Base-by-base conservation (phyloP, 2,329 filamentous ascomycete species). In the Parascedosporium putredinis region DNA sequence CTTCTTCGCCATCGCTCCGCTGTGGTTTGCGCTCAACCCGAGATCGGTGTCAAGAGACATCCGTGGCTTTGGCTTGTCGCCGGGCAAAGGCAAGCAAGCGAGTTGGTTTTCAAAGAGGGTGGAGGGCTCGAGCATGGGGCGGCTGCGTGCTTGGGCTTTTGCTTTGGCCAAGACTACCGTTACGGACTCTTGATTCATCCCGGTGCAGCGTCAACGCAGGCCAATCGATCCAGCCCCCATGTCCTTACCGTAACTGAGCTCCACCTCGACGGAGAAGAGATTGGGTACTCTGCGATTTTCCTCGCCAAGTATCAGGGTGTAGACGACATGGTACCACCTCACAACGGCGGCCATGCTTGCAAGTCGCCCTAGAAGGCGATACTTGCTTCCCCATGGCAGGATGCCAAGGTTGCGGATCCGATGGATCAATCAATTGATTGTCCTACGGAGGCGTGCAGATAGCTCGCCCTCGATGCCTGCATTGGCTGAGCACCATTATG, bases 171-270 rank as follows among this genome's bases (percentile, higher is more conserved):
- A 31, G 7, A 31, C 27, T 7, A 12, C 38, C 23, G 16, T 42
- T 20, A 42, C 38, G 38, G 38, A 42, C 38, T 16, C 38, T 20
- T 42, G 38, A 22, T 22, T 20, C 16, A 42, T 42, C 23, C 38
- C 38, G 38, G n/a, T n/a, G n/a, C 23, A 42, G 38, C 38, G 38
- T 20, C 38, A 20, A 20, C 16, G 7, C 38, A 42, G 23, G 38
- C 38, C 38, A 42, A 42, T 42, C 38, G 38, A 42, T 42, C 23
- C 38, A 42, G 38, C 38, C 38, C n/a, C 38, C 38, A 42, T 20
- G 20, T 10, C 18, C 38, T n/a, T 42, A 42, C 38, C 38, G 38
- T 42, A 42, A 42, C 23, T 20, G 16, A 3, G 12, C 5, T 12
- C 38, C 18, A 42, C 38, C 38, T 20, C 20, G 38, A 42, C 16